phyloP scores from a whole-genome alignment of 1,284 basidiomycete species.

The Porogramme epimiltina region DNA sequence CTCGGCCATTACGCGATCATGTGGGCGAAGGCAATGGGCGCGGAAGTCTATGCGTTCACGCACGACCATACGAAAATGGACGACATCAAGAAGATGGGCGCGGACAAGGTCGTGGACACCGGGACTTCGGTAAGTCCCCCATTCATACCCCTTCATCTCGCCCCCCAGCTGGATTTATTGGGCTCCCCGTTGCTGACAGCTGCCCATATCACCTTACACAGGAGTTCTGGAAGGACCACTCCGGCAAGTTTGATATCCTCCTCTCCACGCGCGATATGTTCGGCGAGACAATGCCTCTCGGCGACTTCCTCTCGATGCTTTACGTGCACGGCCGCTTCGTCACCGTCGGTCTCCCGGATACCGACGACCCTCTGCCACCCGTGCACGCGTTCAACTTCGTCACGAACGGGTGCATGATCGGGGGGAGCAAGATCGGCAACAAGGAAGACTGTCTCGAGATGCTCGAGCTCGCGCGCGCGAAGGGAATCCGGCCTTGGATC shows the following conservation, averaged over 20 bases:
- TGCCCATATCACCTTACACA: conserved; percentile 6
- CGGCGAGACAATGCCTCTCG: conserved; percentile 26
- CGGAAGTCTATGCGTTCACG: conserved; percentile 69
- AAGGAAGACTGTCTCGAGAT: conserved; percentile 64
- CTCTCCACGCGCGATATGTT: conserved; percentile 47
- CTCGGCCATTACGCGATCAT: conserved; percentile 38
- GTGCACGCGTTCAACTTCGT: conserved; percentile 39
- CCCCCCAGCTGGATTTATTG: neutral
- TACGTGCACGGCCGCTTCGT: conserved; percentile 56
- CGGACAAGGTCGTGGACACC: conserved; percentile 52
- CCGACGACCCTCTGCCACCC: conserved; percentile 39
- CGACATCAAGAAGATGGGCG: conserved; percentile 68
- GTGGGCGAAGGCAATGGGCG: conserved; percentile 31
- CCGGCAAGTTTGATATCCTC: conserved; percentile 60
- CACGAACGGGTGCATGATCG: conserved; percentile 39
- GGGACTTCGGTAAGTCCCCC: conserved; percentile 11
- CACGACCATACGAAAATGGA: conserved; percentile 62
- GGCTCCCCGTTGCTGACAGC: neutral
- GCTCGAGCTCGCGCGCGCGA: conserved; percentile 59
- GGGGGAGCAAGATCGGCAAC: conserved; percentile 58
- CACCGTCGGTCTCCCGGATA: conserved; percentile 54
- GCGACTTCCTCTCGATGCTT: conserved; percentile 46
- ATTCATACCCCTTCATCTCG: neutral
- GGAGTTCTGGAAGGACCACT: conserved; percentile 46
- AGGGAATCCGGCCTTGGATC: conserved; percentile 52